Base-by-base conservation (phyloP, 176 grass and related monocot genomes). In the Tillandsia fasciculata region DNA sequence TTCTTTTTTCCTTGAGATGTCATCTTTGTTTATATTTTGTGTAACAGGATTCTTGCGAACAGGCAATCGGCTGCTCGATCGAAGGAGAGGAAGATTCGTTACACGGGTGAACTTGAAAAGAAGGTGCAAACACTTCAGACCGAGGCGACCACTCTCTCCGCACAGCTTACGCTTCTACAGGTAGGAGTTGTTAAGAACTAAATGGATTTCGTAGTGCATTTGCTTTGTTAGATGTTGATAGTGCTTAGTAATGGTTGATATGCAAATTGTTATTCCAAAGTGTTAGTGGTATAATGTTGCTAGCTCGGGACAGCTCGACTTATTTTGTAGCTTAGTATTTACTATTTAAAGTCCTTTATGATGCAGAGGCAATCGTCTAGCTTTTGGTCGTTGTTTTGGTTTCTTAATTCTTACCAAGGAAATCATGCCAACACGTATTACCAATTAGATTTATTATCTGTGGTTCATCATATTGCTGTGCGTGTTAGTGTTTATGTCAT, bases 91-190 rank as follows among this genome's bases (percentile, higher is more conserved):
- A 99, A 99, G 80, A 82, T 94, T 63, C 88, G 82, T 68, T 93
- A 99, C 79, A 90, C 90, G 3, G 15, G 77, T 53, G 95, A 99
- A 88, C 84, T 99, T 59, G 95, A 99, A 78, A 85, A 78, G 90
- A 99, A 90, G 84, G 87, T 99, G 65, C 95, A 94, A 74, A 99
- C 95, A 17, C 95, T 99, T 82, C 95, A 99, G 82, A 88, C 86
- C 1, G 95, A 99, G 82, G 95, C 95, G 0, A 99, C 95, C 18
- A 99, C 95, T 13, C 95, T 99, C 49, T 99, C 95, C 1, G 90
- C 95, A 28, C 95, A 99, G 79, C 87, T 99, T 76, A 99, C 95
- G 17, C 82, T 94, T 71, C 74, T 99, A 69, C 95, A 99, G 87
- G 95, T 92, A 72, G n/a, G 28, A 53, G 1, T 2, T 61, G 4